These are phyloP conservation scores for Pyrenopolyporus hunteri DNA, from an alignment of 495 filamentous ascomycete genomes.

Conservation along the genomic window DNA sequence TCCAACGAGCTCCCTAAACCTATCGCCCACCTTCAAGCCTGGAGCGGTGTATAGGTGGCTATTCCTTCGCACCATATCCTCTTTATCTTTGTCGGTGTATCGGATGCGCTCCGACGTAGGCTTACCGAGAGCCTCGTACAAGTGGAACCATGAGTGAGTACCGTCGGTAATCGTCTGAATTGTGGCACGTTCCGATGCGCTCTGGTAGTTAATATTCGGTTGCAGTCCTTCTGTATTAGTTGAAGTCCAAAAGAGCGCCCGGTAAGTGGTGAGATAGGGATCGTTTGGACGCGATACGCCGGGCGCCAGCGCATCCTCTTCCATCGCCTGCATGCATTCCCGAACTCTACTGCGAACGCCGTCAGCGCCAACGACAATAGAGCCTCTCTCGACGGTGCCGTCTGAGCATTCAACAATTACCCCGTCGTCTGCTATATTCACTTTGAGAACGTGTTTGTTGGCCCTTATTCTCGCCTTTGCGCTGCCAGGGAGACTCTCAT, in stretches of 20 bases:
- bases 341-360: slow-evolving; percentile 57
- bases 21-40: slow-evolving; percentile 44
- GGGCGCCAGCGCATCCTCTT: slow-evolving; percentile 31
- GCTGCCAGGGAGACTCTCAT: slow-evolving; percentile 43
- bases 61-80: slow-evolving; percentile 34
- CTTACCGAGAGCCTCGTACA: slow-evolving; percentile 52
- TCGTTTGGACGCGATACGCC: slow-evolving; percentile 33
- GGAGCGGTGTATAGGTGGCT: slow-evolving; percentile 42
- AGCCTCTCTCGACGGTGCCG: slow-evolving; percentile 50
- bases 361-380: slow-evolving; percentile 60
- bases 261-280: slow-evolving; percentile 40
- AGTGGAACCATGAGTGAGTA: slow-evolving; percentile 44
- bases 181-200: slow-evolving; percentile 24
- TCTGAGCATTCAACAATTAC: slow-evolving; percentile 48
- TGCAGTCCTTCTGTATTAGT: slow-evolving; percentile 36
- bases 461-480: slow-evolving; percentile 40
- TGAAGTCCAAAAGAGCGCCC: slow-evolving; percentile 38
- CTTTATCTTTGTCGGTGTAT: slow-evolving; percentile 48
- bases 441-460: slow-evolving; percentile 42
- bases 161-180: slow-evolving; percentile 37
- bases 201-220: slow-evolving; percentile 21
- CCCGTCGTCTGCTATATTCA: slow-evolving; percentile 34
- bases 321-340: slow-evolving; percentile 48
- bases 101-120: slow-evolving; percentile 46
- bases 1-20: slow-evolving; percentile 40